Conservation (phyloP, 192 early-diverging fungal species). For the Cetraspora pellucida region DNA sequence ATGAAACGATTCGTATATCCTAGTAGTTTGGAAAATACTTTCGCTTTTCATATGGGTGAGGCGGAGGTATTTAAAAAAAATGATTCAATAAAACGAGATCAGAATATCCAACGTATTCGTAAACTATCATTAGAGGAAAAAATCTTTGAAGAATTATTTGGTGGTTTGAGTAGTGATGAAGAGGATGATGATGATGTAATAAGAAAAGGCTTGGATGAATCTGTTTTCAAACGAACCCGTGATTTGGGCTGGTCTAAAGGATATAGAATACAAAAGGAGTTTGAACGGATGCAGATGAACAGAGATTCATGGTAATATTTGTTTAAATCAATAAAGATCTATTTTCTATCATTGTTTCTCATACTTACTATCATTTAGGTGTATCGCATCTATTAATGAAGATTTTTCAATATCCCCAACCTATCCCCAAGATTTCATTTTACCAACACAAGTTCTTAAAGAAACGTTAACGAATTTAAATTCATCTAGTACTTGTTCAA, state of each 20-base stretch:
- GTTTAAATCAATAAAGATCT: background rate
- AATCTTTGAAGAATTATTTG: constrained; percentile 19
- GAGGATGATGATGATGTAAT: constrained; percentile 17
- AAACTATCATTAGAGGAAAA: constrained; percentile 18
- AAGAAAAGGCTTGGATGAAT: constrained; percentile 18
- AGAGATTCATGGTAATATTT: constrained; percentile 34
- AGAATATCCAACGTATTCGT: background rate
- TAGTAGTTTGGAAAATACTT: constrained; percentile 16
- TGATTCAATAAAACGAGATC: background rate
- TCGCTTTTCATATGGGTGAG: constrained; percentile 31
- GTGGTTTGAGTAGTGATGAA: constrained; percentile 12
- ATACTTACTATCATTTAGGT: constrained; percentile 31
- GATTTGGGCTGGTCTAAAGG: constrained; percentile 45
- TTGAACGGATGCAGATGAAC: constrained; percentile 39
- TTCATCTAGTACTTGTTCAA: background rate
- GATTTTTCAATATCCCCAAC: constrained; percentile 45
- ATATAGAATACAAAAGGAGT: constrained; percentile 41
- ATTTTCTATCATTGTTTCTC: background rate
- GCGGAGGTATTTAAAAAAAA: background rate
- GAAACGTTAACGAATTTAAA: background rate
- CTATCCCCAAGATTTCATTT: constrained; percentile 45
- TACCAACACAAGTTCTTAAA: constrained; percentile 40
- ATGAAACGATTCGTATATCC: constrained; percentile 13
- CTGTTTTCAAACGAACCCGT: background rate
- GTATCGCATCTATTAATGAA: constrained; percentile 37